These are phyloP conservation scores for Jatropha curcas DNA, from an alignment of 345 rosid genomes.

Conservation along the genomic window DNA sequence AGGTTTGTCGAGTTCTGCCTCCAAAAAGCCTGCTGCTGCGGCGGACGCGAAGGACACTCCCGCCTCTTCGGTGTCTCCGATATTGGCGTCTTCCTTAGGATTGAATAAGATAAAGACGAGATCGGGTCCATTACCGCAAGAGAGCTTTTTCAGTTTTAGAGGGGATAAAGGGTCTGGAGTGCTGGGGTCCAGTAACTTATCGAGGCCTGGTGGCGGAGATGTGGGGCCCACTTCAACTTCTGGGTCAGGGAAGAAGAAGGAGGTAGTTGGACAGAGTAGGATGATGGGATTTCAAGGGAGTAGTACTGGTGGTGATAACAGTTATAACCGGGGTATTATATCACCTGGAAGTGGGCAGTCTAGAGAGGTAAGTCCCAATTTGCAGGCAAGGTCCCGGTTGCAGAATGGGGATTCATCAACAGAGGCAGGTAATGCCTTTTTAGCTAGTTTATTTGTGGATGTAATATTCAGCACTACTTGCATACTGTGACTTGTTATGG, in stretches of 20 bases:
- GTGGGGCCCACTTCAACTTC: slow-evolving; percentile 36
- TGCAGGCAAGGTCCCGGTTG: slow-evolving; percentile 51
- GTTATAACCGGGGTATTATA: slow-evolving; percentile 42
- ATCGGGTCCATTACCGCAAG: slow-evolving; percentile 94
- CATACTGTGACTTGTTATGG: not conserved
- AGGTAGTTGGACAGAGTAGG: slow-evolving; percentile 39
- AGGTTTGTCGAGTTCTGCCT: not conserved
- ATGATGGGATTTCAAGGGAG: slow-evolving; percentile 42
- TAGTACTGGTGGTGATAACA: slow-evolving; percentile 37
- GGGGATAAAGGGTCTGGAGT: slow-evolving; percentile 55
- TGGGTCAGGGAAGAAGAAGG: slow-evolving; percentile 56
- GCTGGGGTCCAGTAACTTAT: slow-evolving; percentile 73
- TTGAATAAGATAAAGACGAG: slow-evolving; percentile 91
- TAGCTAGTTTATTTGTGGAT: not conserved
- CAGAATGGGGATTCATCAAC: slow-evolving; percentile 69
- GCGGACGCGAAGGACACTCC: slow-evolving; percentile 34
- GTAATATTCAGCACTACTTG: not conserved
- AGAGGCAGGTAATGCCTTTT: slow-evolving; percentile 45
- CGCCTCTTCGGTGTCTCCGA: slow-evolving; percentile 68
- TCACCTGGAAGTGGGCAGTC: slow-evolving; percentile 54
- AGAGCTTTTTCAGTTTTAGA: slow-evolving; percentile 65
- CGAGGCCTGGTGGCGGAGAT: slow-evolving; percentile 48
- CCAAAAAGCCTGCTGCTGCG: not conserved
- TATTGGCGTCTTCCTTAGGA: slow-evolving; percentile 91
- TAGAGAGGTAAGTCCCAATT: slow-evolving; percentile 60